phyloP scores from a whole-genome alignment of 306 rosid genomes.

The Heteromeles arbutifolia region DNA sequence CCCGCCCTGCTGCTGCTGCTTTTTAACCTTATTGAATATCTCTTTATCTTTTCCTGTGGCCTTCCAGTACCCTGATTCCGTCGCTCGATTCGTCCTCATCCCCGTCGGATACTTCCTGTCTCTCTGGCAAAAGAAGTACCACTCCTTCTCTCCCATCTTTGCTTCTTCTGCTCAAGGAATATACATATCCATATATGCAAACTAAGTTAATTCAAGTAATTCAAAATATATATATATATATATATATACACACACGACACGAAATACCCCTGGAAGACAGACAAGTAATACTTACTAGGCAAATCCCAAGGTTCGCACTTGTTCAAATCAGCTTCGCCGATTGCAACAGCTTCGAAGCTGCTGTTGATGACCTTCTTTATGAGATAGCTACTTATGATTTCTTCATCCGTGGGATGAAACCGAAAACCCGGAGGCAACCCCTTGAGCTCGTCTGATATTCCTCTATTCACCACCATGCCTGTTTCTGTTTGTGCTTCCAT shows the following conservation, averaged over 20 bases:
- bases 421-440: constrained; percentile 93
- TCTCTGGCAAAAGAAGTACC: constrained; percentile 83
- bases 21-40: constrained; percentile 46
- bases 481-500: background rate
- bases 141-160: constrained; percentile 93
- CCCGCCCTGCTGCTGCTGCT: background rate
- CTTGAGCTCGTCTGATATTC: constrained; percentile 28
- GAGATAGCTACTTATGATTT: constrained; percentile 61
- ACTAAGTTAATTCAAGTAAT: background rate
- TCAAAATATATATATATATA: too few relatives aligned
- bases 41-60: constrained; percentile 93
- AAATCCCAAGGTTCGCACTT: constrained; percentile 97
- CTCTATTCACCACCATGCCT: constrained; percentile 42
- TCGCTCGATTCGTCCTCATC: constrained; percentile 85
- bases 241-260: background rate
- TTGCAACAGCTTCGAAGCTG: constrained; percentile 60
- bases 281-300: constrained; percentile 43
- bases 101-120: constrained; percentile 98
- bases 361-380: constrained; percentile 52
- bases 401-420: constrained; percentile 91
- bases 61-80: constrained; percentile 90
- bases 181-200: background rate
- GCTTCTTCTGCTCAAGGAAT: constrained; percentile 54
- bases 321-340: constrained; percentile 87
- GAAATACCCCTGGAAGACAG: background rate